Conservation (phyloP, 202 grass and related monocot genomes). For the Zizania palustris region DNA sequence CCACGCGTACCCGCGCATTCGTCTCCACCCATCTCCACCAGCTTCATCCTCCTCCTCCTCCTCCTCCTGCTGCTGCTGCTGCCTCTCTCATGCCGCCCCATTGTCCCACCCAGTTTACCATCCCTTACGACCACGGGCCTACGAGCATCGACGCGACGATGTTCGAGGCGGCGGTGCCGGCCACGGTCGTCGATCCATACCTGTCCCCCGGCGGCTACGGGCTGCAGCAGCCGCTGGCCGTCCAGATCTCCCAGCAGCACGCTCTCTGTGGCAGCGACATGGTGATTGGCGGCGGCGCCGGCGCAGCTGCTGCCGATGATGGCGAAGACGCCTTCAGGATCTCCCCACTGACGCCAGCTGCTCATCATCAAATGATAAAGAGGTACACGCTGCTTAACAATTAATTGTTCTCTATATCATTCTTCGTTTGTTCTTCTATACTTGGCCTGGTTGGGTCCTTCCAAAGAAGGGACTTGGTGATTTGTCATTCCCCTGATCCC, state of each 20-base stretch:
- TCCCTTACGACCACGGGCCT: constrained; percentile 7
- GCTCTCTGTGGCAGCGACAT: background rate
- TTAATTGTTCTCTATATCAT: background rate
- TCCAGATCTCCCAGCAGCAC: constrained; percentile 48
- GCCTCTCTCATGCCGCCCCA: constrained; percentile 13
- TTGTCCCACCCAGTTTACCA: constrained; percentile 4
- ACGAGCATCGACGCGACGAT: background rate
- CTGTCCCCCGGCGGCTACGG: background rate
- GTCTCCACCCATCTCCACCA: background rate
- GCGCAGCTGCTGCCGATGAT: background rate
- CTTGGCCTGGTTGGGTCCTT: background rate
- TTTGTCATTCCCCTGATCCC: constrained; percentile 11
- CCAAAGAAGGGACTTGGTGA: background rate
- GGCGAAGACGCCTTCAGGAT: constrained; percentile 36
- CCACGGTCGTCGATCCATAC: constrained; percentile 33
- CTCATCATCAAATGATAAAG: constrained; percentile 53
- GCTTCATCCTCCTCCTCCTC: background rate
- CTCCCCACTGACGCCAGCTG: constrained; percentile 23
- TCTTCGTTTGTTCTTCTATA: background rate
- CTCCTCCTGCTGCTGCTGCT: constrained; percentile 5
- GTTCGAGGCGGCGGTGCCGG: background rate
- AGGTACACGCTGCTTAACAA: constrained; percentile 20
- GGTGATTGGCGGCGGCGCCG: background rate
- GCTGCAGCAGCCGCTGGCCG: constrained; percentile 15
- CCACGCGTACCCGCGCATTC: background rate